A percentile compares a stretch with the other conserved stretches of the same genome.
phyloP scores from a whole-genome alignment of 2,329 filamentous ascomycete genomes.

The Cytospora schulzeri region DNA sequence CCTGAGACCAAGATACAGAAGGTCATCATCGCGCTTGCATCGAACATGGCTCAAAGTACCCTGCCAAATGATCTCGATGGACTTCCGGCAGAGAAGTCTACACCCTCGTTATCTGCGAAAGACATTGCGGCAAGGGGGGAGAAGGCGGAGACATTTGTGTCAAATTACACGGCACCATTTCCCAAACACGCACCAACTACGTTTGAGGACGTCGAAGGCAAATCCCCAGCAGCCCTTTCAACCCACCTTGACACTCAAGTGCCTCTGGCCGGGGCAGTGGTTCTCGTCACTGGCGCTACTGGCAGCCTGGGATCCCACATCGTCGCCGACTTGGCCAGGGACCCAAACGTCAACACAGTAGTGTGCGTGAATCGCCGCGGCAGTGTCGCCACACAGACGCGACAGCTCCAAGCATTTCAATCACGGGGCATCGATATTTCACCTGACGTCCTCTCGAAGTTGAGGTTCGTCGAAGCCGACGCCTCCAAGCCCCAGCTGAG shows the following conservation, averaged over 20 bases:
- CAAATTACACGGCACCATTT: no score
- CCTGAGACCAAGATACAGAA: conserved; percentile 34
- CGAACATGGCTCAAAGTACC: background rate
- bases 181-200: no score
- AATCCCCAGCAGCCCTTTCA: no score
- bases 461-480: conserved; percentile 45
- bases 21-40: conserved; percentile 34
- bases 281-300: conserved; percentile 43
- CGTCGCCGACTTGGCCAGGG: conserved; percentile 34
- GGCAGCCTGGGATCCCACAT: conserved; percentile 44
- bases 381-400: no score
- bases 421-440: conserved; percentile 20
- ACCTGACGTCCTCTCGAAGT: conserved; percentile 35
- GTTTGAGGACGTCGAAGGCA: background rate
- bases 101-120: no score
- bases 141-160: no score
- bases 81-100: no score
- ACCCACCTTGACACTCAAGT: background rate
- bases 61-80: no score
- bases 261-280: conserved; percentile 26
- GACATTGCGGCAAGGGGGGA: no score
- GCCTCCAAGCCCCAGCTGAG: conserved; percentile 45
- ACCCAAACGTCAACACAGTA: conserved; percentile 35
- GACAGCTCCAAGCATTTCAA: no score
- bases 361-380: conserved; percentile 50